These are phyloP conservation scores for Solanum hybrid DNA, from an alignment of 305 asterid genomes.

Conservation along the genomic window DNA sequence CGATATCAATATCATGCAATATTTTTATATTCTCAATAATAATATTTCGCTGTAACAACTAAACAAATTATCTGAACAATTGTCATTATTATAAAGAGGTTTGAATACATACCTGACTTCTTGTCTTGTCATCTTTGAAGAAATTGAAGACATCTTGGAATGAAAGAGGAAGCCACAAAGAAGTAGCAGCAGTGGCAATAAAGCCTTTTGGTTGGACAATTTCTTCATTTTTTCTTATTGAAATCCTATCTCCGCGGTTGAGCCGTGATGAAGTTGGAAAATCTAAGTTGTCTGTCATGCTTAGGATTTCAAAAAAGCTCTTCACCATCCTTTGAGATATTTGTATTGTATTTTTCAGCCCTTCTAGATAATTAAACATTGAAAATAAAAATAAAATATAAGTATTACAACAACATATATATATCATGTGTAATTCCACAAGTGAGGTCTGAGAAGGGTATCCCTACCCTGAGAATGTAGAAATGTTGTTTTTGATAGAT, in stretches of 20 bases:
- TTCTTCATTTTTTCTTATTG: background rate
- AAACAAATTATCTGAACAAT: background rate
- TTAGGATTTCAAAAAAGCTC: background rate
- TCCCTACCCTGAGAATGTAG: background rate
- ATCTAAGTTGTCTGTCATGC: background rate
- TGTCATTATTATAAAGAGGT: background rate
- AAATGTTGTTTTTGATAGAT: background rate
- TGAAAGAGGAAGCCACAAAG: conserved; percentile 50
- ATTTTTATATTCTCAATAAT: background rate
- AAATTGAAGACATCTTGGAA: conserved; percentile 36
- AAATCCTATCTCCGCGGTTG: background rate
- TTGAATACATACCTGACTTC: conserved; percentile 33
- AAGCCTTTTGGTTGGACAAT: background rate
- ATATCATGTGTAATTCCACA: background rate
- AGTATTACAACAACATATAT: background rate
- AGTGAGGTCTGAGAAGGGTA: background rate
- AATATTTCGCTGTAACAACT: background rate
- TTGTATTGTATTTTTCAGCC: conserved; percentile 20
- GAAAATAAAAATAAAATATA: background rate
- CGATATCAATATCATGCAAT: background rate
- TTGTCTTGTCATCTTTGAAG: conserved; percentile 45
- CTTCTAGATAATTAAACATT: background rate
- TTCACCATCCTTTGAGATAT: background rate
- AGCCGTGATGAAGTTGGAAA: background rate
- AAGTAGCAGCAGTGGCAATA: conserved; percentile 34